phyloP scores from a whole-genome alignment of 257 asterid species.

The Solanum lycopersicoides region DNA sequence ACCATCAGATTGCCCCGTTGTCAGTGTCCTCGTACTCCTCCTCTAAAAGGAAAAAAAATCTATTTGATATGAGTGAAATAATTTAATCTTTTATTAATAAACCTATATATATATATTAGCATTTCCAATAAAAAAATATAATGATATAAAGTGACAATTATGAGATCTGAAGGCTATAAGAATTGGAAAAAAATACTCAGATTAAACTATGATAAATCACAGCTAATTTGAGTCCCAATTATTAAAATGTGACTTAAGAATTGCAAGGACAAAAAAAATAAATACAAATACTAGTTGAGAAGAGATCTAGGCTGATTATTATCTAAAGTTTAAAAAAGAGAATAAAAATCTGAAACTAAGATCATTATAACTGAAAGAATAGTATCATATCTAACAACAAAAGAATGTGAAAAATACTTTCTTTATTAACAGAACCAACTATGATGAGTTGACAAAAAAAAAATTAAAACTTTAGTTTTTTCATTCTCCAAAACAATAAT shows the following conservation, averaged over 20 bases:
- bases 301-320: slow-evolving; percentile 11
- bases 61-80: background rate
- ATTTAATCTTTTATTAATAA: background rate
- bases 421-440: slow-evolving; percentile 12
- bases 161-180: background rate
- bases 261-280: background rate
- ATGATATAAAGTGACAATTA: background rate
- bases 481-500: slow-evolving; percentile 5
- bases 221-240: background rate
- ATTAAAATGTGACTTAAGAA: background rate
- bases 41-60: background rate
- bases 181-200: background rate
- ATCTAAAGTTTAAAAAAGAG: slow-evolving; percentile 8
- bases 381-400: slow-evolving; percentile 24
- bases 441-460: slow-evolving; percentile 3
- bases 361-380: slow-evolving; percentile 13
- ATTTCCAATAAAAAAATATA: background rate
- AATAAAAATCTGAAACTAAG: slow-evolving; percentile 6
- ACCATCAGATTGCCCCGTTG: background rate
- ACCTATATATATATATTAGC: background rate
- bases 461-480: background rate
- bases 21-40: background rate
- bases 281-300: background rate
- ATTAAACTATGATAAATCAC: background rate
- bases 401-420: background rate